These are phyloP conservation scores for Rubia occidens DNA, from an alignment of 305 asterid species.

Conservation along the genomic window DNA sequence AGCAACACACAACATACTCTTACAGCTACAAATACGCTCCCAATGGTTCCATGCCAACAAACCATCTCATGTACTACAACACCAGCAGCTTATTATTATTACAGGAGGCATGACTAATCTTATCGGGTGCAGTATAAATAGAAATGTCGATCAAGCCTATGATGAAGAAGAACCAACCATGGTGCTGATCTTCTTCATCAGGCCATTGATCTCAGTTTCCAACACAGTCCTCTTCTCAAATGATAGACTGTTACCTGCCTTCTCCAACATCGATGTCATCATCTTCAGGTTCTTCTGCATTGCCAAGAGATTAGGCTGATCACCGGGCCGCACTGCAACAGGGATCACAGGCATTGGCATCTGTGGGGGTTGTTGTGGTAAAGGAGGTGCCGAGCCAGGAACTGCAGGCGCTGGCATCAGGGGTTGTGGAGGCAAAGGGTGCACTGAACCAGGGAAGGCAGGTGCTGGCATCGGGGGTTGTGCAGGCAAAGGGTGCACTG, in stretches of 20 bases:
- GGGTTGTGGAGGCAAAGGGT: conserved; percentile 9
- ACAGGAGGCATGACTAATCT: neutral
- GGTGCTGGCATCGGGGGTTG: conserved; percentile 20
- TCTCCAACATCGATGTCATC: conserved; percentile 66
- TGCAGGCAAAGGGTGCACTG: neutral
- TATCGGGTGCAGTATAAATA: neutral
- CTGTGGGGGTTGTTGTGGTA: neutral
- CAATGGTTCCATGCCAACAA: neutral
- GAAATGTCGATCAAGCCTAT: neutral
- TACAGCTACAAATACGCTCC: neutral
- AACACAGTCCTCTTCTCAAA: conserved; percentile 48
- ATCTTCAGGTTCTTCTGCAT: conserved; percentile 64
- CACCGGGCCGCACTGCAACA: conserved; percentile 10
- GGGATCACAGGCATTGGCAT: conserved; percentile 15
- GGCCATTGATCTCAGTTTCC: conserved; percentile 57
- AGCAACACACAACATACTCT: neutral
- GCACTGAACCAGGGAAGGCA: conserved; percentile 11
- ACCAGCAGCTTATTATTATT: neutral
- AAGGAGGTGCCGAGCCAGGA: neutral
- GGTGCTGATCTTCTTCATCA: conserved; percentile 44
- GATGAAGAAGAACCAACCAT: conserved; percentile 16
- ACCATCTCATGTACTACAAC: neutral
- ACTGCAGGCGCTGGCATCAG: conserved; percentile 14
- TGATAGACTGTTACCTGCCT: conserved; percentile 46
- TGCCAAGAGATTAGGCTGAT: conserved; percentile 32